phyloP scores from a whole-genome alignment of 768 basidiomycete genomes.

The Boletus sp. region DNA sequence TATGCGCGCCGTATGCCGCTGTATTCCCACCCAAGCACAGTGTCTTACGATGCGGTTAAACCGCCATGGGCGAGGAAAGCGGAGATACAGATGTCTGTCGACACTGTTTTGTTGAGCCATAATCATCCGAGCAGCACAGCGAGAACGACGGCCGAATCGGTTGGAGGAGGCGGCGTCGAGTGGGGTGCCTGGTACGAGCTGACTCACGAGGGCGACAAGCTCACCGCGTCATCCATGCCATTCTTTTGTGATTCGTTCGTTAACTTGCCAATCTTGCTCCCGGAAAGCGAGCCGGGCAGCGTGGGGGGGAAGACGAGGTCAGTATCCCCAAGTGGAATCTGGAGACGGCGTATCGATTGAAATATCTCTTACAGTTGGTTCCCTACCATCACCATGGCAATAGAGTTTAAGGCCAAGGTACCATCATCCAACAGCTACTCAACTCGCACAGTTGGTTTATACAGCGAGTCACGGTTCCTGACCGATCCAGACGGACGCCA shows the following conservation, averaged over 20 bases:
- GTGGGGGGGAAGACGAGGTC: conserved; percentile 8
- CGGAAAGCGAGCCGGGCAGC: conserved; percentile 41
- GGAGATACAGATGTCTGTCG: conserved; percentile 38
- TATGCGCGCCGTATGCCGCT: conserved; percentile 61
- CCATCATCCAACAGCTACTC: conserved; percentile 44
- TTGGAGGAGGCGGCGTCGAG: conserved; percentile 53
- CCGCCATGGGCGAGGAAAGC: conserved; percentile 36
- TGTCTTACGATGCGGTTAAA: conserved; percentile 21
- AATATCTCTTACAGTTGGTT: conserved; percentile 44
- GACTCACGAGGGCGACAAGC: conserved; percentile 42
- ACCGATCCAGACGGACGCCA: conserved; percentile 55
- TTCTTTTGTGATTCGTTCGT: conserved; percentile 56
- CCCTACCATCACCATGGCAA: conserved; percentile 56
- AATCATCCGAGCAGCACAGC: conserved; percentile 38
- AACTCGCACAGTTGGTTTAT: conserved; percentile 54
- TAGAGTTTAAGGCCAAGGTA: conserved; percentile 64
- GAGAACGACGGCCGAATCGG: conserved; percentile 37
- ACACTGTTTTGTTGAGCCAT: conserved; percentile 37
- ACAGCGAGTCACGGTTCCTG: conserved; percentile 49
- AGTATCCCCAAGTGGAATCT: neutral
- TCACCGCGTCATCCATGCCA: conserved; percentile 48
- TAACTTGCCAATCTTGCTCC: conserved; percentile 46
- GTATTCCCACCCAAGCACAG: conserved; percentile 47
- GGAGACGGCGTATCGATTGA: neutral
- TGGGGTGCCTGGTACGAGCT: conserved; percentile 56